Percentiles rank a stretch among this genome's conserved stretches.
These are phyloP conservation scores for Dothideomycetes sp. DNA, from an alignment of 2,329 filamentous ascomycete genomes.

Conservation along the genomic window DNA sequence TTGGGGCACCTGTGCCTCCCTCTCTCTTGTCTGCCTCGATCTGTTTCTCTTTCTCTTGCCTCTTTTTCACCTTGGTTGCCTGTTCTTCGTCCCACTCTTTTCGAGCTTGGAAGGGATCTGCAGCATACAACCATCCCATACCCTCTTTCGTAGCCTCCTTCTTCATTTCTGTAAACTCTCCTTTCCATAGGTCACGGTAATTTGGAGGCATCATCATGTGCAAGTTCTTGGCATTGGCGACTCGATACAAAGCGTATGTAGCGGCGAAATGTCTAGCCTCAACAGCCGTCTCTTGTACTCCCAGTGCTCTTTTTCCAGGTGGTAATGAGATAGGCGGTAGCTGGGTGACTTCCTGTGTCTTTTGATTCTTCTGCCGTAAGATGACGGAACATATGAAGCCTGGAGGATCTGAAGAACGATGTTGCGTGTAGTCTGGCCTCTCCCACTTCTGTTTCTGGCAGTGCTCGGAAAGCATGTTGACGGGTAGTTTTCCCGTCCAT, in stretches of 20 bases:
- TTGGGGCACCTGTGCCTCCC: conserved; percentile 21
- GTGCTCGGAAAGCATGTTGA: conserved; percentile 87
- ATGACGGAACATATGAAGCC: conserved; percentile 64
- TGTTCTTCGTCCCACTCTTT: conserved; percentile 73
- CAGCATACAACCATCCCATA: conserved; percentile 83
- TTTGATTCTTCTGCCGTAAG: conserved; percentile 62
- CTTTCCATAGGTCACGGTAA: conserved; percentile 84
- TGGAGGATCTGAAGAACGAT: conserved; percentile 19
- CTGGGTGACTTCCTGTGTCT: conserved; percentile 67
- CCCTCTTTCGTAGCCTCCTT: conserved; percentile 68
- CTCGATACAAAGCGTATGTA: conserved; percentile 80
- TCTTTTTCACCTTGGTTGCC: conserved; percentile 67
- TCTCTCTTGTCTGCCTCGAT: conserved; percentile 50
- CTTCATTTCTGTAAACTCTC: conserved; percentile 74
- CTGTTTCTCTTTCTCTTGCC: conserved; percentile 55
- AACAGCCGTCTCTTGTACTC: conserved; percentile 66
- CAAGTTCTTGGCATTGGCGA: conserved; percentile 92
- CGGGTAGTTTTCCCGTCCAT: conserved; percentile 94
- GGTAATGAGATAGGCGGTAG: conserved; percentile 79
- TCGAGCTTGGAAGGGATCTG: conserved; percentile 79
- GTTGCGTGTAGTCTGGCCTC: conserved; percentile 79
- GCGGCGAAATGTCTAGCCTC: conserved; percentile 92
- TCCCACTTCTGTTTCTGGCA: conserved; percentile 96
- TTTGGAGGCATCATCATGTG: conserved; percentile 89
- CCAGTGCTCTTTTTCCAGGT: conserved; percentile 57